A percentile compares a stretch with the other conserved stretches of the same genome.
phyloP scores from a whole-genome alignment of 2,329 filamentous ascomycete species.

The Colletotrichum coccodes region DNA sequence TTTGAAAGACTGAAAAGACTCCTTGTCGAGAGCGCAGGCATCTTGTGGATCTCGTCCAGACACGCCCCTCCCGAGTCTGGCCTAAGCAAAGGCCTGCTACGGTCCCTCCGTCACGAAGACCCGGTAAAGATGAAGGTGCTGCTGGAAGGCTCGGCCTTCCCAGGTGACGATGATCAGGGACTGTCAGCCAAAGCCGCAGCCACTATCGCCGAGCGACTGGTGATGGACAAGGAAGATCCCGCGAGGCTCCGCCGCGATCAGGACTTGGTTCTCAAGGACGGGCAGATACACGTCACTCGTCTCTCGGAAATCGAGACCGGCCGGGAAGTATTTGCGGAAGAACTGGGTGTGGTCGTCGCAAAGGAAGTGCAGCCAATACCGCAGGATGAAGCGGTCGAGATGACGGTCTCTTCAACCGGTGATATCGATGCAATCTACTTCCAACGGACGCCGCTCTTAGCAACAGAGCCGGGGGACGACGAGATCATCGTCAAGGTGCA shows the following conservation, averaged over 20 bases:
- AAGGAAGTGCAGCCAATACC: background rate
- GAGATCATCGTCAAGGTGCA: constrained; percentile 36
- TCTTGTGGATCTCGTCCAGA: background rate
- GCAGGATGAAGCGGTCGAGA: constrained; percentile 32
- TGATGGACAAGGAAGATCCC: background rate
- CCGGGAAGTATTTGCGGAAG: background rate
- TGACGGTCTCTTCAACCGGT: constrained; percentile 38
- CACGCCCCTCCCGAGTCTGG: background rate
- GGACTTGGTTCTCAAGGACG: background rate
- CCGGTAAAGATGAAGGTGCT: background rate
- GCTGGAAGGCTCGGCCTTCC: background rate
- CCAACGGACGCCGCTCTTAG: constrained; percentile 27
- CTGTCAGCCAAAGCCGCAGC: background rate
- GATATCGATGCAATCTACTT: constrained; percentile 39
- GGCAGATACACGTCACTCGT: background rate
- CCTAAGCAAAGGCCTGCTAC: background rate
- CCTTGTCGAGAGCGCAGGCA: background rate
- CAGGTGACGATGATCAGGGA: background rate
- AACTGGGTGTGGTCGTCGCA: background rate
- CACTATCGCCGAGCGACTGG: background rate
- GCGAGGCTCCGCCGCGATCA: background rate
- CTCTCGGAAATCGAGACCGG: background rate
- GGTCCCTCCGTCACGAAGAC: background rate
- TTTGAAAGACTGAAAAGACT: constrained; percentile 29
- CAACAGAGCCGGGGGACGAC: constrained; percentile 25